Evolutionary conservation across 2,329 filamentous ascomycete genomes (phyloP).

Genomic region (Arthrobotrys entomopaga): DNA sequence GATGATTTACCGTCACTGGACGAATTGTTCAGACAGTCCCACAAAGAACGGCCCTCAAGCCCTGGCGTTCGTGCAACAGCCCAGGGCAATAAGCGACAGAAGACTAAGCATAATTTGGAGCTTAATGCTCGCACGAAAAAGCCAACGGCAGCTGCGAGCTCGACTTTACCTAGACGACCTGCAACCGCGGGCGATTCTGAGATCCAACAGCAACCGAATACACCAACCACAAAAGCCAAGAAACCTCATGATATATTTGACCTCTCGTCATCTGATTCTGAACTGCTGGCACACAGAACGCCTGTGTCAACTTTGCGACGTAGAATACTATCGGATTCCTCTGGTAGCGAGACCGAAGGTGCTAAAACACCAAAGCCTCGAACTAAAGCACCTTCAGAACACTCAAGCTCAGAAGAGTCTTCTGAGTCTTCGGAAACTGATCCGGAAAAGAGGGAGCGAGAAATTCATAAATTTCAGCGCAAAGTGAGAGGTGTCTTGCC

Average conservation of each 20-base stretch:
- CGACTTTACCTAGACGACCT: slow-evolving; percentile 10
- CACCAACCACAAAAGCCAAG: not conserved
- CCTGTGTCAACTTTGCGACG: slow-evolving; percentile 27
- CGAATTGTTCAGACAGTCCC: slow-evolving; percentile 20
- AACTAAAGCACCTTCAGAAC: not conserved
- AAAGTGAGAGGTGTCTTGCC: slow-evolving; percentile 48
- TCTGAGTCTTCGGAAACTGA: slow-evolving; percentile 25
- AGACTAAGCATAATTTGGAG: slow-evolving; percentile 10
- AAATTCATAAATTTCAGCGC: slow-evolving; percentile 35
- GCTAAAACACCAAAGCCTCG: slow-evolving; percentile 10
- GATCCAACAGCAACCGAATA: slow-evolving; percentile 8
- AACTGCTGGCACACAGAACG: slow-evolving; percentile 1
- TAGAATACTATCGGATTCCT: slow-evolving; percentile 26
- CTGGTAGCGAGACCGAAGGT: slow-evolving; percentile 31
- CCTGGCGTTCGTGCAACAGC: slow-evolving; percentile 13
- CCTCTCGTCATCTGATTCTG: slow-evolving; percentile 32
- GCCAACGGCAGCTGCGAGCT: slow-evolving; percentile 31
- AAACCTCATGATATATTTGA: slow-evolving; percentile 33
- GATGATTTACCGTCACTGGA: slow-evolving; percentile 29
- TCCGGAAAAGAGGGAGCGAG: slow-evolving; percentile 19
- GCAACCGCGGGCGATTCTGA: not conserved
- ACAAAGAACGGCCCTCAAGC: slow-evolving; percentile 30
- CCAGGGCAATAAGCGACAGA: slow-evolving; percentile 28
- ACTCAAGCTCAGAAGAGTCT: slow-evolving; percentile 17
- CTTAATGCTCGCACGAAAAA: slow-evolving; percentile 18